Base-by-base conservation (phyloP, 768 basidiomycete genomes). In the Termitomyces sp. region DNA sequence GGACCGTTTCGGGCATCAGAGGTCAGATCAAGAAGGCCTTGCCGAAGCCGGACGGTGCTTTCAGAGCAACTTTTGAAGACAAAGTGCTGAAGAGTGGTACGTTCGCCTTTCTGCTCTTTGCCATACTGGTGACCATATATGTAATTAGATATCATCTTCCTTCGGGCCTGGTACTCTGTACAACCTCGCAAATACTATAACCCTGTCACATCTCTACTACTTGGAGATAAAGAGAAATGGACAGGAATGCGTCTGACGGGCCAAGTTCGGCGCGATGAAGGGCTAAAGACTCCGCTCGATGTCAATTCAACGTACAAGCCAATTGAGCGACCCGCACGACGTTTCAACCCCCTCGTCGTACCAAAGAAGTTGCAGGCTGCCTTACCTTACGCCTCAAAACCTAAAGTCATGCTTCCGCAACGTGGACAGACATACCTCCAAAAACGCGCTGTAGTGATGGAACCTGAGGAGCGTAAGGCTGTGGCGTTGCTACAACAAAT, bases 21-120 rank as follows among this genome's bases (percentile, higher is more conserved):
- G 97, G 97, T 4, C 96, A 98, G 72, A 85, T 99, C 54, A 99
- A 99, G 78, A 98, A 96, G 73, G 95, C 91, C 12, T 75, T 98
- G 33, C 76, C 87, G n/a, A 98, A 95, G 68, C 95, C 97, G 2
- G 95, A 97, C 59, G 97, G 97, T 9, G 86, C 91, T 5, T 98
- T 92, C 80, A 81, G 97, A 63, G 97, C 96, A 3, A 95, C 95
- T 13, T 99, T 98, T 72, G 97, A 99, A 74, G 97, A 99, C 72
- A 98, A 98, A 77, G 80, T 98, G 8, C 80, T 98, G 62, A 93
- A 88, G 87, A 94, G 94, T 65, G 95, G 95, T 95, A 71, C 58
- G 90, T 82, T 0, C 38, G 35, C 59, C 57, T 18, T 57, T 59
- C 38, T 36, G 26, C 51, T 46, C 43, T 7, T 55, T 20, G 36